Evolutionary conservation across 2,329 filamentous ascomycete genomes (phyloP), one percentile per base, ranked within the genome.

Genomic region (Massarina eburnea): DNA sequence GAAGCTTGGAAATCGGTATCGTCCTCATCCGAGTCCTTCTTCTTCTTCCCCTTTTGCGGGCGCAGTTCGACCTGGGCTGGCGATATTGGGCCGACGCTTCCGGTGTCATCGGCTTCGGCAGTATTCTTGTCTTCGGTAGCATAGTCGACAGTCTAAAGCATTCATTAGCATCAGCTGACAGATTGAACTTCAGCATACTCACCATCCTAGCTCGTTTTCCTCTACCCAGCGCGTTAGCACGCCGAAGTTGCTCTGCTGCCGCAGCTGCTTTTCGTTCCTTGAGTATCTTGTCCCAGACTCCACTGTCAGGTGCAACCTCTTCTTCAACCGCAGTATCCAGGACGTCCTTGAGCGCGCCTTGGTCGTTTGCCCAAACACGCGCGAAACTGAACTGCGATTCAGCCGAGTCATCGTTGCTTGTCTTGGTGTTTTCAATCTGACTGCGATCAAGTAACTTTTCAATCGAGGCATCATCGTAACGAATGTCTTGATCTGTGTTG

Each of bases 201-300:
- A 81, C 78, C 55, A 76, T 74, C 49, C 87, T 82, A 53, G 84
- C 84, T 55, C 94, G 82, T 53, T 89, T 89, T 30, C 94, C 94
- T 48, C 94, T 83, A 9, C 94, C 94, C 38, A 96, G 82, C n/a
- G 82, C 82, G 66, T 95, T 83, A 39, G 84, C 79, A 47, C 84
- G 83, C 26, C 84, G 84, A 18, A 68, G 53, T 7, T 84, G 83
- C 58, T 91, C 84, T 45, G 83, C 82, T n/a, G 82, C 80, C 2
- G 91, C 91, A 43, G 86, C 83, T 33, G 82, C 83, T 68, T 95
- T 89, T 52, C 94, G 84, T 64, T 95, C 82, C 42, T 85, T 83
- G 27, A 99, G 76, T 48, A 99, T 96, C 58, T 85, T 86, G 43
- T 95, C 91, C 95, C 95, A 99, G 0, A 95, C 82, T 27, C 83